Evolutionary conservation across 306 rosid species (phyloP), one percentile per base, ranked within the genome.

Genomic region (Rosa rugosa): DNA sequence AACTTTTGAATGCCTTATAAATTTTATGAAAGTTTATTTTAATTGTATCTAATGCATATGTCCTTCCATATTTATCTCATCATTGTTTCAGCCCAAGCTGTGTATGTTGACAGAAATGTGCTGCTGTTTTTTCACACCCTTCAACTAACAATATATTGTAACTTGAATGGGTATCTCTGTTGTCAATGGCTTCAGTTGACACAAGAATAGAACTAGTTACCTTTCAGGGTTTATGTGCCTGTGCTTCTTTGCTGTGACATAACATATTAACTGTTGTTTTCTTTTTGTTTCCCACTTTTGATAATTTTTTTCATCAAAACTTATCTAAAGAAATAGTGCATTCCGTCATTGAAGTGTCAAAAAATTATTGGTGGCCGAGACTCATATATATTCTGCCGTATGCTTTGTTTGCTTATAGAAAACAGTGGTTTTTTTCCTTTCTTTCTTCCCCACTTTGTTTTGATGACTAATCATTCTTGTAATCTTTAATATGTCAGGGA

Each of bases 401-500:
- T 27, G 11, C 40, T 74, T 31, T 34, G 2, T 27, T 45, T 40
- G 38, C n/a, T 69, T 68, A 17, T 45, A 12, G 44, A 23, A 60
- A 36, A n/a, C 14, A 47, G 36, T 10, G 41, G 4, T 50, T 78
- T 27, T 75, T 2, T 46, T 25, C 14, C 6, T 25, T 25, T 11
- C 8, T 62, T 27, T 16, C 41, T 27, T 3, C 4, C 13, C 69
- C 18, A 10, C 44, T 79, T 31, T 22, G 50, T 42, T 81, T 14
- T 70, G 59, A 18, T 77, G 76, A 62, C 27, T 77, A 63, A 62
- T 59, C 25, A 57, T 41, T 62, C 73, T 87, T 76, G 72, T 41
- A 31, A 47, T 59, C 73, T 77, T 31, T 17, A 79, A 81, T 86
- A 36, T 81, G 72, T 82, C 97, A 94, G 98, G 94, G 89, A 74